These are phyloP conservation scores for Fusarium pseudograminearum DNA, from an alignment of 2,329 filamentous ascomycete genomes.

Conservation along the genomic window DNA sequence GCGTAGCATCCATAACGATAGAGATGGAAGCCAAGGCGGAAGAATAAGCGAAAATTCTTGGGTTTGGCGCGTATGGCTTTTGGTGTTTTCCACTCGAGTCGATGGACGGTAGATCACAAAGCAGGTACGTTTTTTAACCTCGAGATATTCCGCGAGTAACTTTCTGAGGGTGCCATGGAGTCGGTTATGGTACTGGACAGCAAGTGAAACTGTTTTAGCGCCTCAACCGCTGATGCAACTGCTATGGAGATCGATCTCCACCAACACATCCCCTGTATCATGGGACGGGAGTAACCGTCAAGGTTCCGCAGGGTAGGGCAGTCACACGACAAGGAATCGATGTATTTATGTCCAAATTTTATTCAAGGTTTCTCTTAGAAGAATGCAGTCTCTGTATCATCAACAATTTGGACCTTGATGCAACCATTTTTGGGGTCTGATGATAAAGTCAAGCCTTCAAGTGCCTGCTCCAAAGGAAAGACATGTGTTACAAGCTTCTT, in stretches of 20 bases:
- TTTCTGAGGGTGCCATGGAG: no score
- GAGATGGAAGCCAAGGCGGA: conserved; percentile 14
- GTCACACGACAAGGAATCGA: not conserved
- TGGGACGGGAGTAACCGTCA: not conserved
- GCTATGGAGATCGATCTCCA: not conserved
- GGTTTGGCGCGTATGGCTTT: not conserved
- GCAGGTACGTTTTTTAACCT: not conserved
- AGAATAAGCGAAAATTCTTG: not conserved
- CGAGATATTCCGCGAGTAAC: not conserved
- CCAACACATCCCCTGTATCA: conserved; percentile 6
- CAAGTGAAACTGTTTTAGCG: conserved; percentile 9
- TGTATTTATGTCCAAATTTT: not conserved
- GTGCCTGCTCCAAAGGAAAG: conserved; percentile 70
- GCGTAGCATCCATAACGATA: not conserved
- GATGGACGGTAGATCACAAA: no score
- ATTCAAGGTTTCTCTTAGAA: conserved; percentile 27
- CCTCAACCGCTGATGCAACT: not conserved
- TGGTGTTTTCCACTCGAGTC: not conserved
- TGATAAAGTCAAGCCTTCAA: conserved; percentile 60
- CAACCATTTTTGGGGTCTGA: conserved; percentile 52
- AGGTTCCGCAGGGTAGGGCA: not conserved
- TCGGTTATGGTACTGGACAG: not conserved
- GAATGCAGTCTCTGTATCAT: conserved; percentile 45
- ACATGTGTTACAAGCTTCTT: conserved; percentile 71
- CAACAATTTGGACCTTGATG: conserved; percentile 54